Percentiles rank a stretch among this genome's conserved stretches.
Evolutionary conservation across 2,329 filamentous ascomycete genomes (phyloP).

Genomic region (Penicillium brevicompactum): DNA sequence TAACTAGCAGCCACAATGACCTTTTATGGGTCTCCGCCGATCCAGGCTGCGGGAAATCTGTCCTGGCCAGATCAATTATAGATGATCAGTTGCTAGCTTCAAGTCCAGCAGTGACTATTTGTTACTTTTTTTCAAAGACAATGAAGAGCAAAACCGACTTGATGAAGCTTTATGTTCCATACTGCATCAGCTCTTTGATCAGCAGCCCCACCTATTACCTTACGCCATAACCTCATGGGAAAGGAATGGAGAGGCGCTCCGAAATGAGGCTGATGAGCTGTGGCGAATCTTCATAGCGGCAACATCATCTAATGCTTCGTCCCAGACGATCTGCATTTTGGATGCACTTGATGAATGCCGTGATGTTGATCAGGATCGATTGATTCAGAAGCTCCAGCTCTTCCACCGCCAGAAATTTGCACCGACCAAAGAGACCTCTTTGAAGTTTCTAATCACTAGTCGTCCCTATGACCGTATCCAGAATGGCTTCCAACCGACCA

Average conservation of each 20-base stretch:
- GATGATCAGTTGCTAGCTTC: conserved; percentile 29
- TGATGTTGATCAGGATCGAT: neutral
- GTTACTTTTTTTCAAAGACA: conserved; percentile 45
- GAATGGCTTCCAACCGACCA: conserved; percentile 5
- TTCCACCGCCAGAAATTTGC: conserved; percentile 2
- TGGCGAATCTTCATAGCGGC: conserved; percentile 18
- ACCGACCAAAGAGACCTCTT: conserved; percentile 1
- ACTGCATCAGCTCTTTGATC: conserved; percentile 41
- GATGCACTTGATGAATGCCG: conserved; percentile 21
- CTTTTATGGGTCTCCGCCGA: conserved; percentile 46
- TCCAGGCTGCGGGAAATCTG: conserved; percentile 46
- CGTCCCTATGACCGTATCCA: conserved; percentile 17
- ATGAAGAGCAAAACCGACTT: conserved; percentile 34
- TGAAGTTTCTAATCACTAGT: conserved; percentile 22
- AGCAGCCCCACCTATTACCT: conserved; percentile 27
- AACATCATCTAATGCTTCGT: neutral
- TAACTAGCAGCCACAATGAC: conserved; percentile 16
- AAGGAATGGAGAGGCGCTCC: conserved; percentile 23
- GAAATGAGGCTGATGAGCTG: conserved; percentile 12
- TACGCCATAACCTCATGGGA: conserved; percentile 20
- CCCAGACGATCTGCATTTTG: conserved; percentile 15
- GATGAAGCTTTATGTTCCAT: conserved; percentile 37
- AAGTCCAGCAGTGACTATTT: conserved; percentile 24
- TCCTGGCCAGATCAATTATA: conserved; percentile 38
- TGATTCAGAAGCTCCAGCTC: conserved; percentile 9